phyloP scores from a whole-genome alignment of 2,329 filamentous ascomycete species.

The Exophiala mesophila region DNA sequence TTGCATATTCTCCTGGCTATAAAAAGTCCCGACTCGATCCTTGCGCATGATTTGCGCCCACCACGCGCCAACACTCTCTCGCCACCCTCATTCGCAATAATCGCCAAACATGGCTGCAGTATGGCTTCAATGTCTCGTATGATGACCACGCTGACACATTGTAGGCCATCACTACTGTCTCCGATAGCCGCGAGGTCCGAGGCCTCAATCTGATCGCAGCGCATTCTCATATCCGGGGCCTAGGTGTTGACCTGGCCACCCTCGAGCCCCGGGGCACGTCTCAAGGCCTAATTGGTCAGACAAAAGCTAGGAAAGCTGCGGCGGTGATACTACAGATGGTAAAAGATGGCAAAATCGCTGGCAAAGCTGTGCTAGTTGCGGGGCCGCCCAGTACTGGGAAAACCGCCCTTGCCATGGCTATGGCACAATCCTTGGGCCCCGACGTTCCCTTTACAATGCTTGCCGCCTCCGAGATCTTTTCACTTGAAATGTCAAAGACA shows the following conservation, averaged over 20 bases:
- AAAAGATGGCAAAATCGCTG: constrained; percentile 97
- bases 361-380: constrained; percentile 87
- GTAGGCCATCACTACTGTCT: constrained; percentile 71
- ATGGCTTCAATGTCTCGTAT: not conserved
- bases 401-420: constrained; percentile 97
- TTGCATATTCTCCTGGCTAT: too few relatives aligned
- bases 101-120: constrained; percentile 19
- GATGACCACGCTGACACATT: constrained; percentile 7
- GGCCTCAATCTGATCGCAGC: constrained; percentile 96
- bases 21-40: too few relatives aligned
- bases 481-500: constrained; percentile 98
- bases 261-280: constrained; percentile 79
- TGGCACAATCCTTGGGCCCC: constrained; percentile 89
- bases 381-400: constrained; percentile 96
- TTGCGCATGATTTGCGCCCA: too few relatives aligned
- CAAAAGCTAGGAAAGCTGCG: constrained; percentile 93
- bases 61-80: too few relatives aligned
- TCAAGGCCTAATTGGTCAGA: constrained; percentile 91
- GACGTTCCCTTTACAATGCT: constrained; percentile 97
- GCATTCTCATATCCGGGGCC: constrained; percentile 93
- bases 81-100: not conserved
- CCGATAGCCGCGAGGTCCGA: constrained; percentile 91
- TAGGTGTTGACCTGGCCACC: constrained; percentile 87
- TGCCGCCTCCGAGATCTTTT: constrained; percentile 95
- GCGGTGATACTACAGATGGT: constrained; percentile 98